Evolutionary conservation across 768 basidiomycete species (phyloP).

Genomic region (Hypholoma fasciculare): DNA sequence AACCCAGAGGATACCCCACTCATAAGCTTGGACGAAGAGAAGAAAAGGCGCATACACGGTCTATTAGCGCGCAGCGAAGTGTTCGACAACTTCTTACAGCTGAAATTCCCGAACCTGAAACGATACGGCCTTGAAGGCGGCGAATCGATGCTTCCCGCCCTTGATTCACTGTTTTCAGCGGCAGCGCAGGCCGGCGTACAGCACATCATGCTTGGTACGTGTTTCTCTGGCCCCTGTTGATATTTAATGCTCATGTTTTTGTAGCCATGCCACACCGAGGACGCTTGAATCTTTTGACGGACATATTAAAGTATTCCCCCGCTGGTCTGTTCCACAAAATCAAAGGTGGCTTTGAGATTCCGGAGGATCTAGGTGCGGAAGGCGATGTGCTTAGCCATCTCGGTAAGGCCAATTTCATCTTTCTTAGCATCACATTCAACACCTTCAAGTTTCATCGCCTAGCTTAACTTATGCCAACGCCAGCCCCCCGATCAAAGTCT

Average conservation of each 20-base stretch:
- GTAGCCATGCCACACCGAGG: slow-evolving; percentile 86
- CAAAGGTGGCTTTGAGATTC: slow-evolving; percentile 72
- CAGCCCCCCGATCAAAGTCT: slow-evolving; percentile 59
- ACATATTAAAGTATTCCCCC: slow-evolving; percentile 66
- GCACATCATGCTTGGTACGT: slow-evolving; percentile 61
- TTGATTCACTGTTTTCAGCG: slow-evolving; percentile 72
- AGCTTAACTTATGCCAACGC: slow-evolving; percentile 56
- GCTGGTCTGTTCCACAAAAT: slow-evolving; percentile 84
- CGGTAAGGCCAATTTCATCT: slow-evolving; percentile 33
- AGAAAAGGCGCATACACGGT: slow-evolving; percentile 60
- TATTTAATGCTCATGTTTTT: background rate
- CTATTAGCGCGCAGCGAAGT: slow-evolving; percentile 77
- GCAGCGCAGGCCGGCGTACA: slow-evolving; percentile 69
- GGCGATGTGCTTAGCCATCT: slow-evolving; percentile 92
- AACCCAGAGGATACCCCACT: slow-evolving; percentile 32
- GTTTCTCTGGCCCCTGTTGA: too few species aligned
- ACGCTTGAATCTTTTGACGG: slow-evolving; percentile 82
- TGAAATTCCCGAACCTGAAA: slow-evolving; percentile 88
- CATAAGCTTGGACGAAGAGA: slow-evolving; percentile 26
- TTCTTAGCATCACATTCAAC: background rate
- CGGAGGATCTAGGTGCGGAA: slow-evolving; percentile 63
- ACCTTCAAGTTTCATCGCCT: slow-evolving; percentile 59
- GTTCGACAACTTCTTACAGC: slow-evolving; percentile 82
- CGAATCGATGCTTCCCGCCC: slow-evolving; percentile 90
- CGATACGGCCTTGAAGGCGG: slow-evolving; percentile 90